These are phyloP conservation scores for Lasiosphaeria ovina DNA, from an alignment of 495 filamentous ascomycete genomes.

Conservation along the genomic window DNA sequence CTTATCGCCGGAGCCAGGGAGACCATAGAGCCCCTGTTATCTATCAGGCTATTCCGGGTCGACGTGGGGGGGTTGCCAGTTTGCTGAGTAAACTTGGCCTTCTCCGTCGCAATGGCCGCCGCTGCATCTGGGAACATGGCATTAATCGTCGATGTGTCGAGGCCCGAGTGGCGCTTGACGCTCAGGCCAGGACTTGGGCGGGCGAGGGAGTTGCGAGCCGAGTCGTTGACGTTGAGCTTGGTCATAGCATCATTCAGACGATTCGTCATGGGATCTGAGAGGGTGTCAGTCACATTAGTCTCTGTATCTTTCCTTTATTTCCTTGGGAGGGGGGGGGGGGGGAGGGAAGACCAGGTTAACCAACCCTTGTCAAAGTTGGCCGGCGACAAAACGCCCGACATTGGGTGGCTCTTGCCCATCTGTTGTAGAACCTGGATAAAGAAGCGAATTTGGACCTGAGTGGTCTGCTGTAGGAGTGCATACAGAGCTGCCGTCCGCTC, in stretches of 20 bases:
- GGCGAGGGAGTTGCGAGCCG: conserved; percentile 80
- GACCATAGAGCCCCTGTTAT: conserved; percentile 65
- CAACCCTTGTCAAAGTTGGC: conserved; percentile 96
- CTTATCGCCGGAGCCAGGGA: conserved; percentile 72
- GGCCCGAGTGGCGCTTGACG: conserved; percentile 85
- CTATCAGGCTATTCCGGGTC: conserved; percentile 87
- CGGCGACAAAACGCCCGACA: conserved; percentile 93
- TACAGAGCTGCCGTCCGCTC: conserved; percentile 94
- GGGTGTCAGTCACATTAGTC: conserved; percentile 7
- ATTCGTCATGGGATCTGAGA: conserved; percentile 91
- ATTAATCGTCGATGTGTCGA: conserved; percentile 92
- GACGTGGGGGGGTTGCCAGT: conserved; percentile 87
- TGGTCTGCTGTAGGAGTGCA: conserved; percentile 94
- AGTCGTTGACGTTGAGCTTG: conserved; percentile 76
- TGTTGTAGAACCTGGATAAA: conserved; percentile 98
- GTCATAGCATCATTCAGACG: conserved; percentile 96
- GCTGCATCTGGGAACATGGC: conserved; percentile 99
- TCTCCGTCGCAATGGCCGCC: conserved; percentile 94
- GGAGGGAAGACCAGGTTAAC: conserved; percentile 35
- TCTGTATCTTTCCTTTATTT: not conserved
- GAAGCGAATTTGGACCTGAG: conserved; percentile 97
- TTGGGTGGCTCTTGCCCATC: conserved; percentile 96
- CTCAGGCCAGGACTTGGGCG: conserved; percentile 66
- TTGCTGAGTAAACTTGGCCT: conserved; percentile 93
- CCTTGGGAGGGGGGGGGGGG: not conserved